Evolutionary conservation across 208 protist genomes (phyloP).

Genomic region (Crithidia bombi): DNA sequence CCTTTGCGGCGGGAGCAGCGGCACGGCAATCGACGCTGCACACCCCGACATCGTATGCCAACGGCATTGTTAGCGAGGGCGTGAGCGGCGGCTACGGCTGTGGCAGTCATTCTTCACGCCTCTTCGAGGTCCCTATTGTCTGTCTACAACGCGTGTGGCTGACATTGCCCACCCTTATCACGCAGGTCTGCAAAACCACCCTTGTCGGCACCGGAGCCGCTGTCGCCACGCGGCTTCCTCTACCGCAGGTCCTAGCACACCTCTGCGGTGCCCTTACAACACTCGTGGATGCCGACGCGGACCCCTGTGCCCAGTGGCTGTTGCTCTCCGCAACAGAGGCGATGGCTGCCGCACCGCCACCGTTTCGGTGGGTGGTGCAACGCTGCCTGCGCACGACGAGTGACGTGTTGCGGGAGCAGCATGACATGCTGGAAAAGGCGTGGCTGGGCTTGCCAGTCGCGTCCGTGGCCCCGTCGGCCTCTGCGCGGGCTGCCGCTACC

Average conservation of each 20-base stretch:
- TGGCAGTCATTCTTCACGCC: not conserved
- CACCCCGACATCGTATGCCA: not conserved
- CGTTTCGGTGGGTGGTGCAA: conserved; percentile 42
- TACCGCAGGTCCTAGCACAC: conserved; percentile 12
- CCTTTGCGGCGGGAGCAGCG: conserved; percentile 29
- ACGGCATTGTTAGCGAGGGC: not conserved
- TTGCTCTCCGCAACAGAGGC: conserved; percentile 24
- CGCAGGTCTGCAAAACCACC: conserved; percentile 26
- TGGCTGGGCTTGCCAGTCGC: conserved; percentile 21
- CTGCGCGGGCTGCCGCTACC: not conserved
- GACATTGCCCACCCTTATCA: conserved; percentile 40
- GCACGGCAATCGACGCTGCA: not conserved
- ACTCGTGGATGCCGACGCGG: conserved; percentile 9
- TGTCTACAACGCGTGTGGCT: conserved; percentile 51
- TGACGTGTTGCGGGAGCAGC: conserved; percentile 24
- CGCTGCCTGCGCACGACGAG: conserved; percentile 25
- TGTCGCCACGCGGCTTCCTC: conserved; percentile 5
- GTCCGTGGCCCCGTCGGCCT: not conserved
- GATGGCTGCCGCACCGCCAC: conserved; percentile 29
- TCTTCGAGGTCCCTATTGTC: not conserved
- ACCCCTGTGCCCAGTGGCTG: conserved; percentile 27
- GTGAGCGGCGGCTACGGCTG: not conserved
- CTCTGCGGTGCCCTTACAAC: conserved; percentile 17
- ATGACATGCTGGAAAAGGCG: conserved; percentile 18
- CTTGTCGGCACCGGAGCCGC: not conserved